Base-by-base conservation (phyloP, 75 land plant species). In the Selaginella tamariscina region DNA sequence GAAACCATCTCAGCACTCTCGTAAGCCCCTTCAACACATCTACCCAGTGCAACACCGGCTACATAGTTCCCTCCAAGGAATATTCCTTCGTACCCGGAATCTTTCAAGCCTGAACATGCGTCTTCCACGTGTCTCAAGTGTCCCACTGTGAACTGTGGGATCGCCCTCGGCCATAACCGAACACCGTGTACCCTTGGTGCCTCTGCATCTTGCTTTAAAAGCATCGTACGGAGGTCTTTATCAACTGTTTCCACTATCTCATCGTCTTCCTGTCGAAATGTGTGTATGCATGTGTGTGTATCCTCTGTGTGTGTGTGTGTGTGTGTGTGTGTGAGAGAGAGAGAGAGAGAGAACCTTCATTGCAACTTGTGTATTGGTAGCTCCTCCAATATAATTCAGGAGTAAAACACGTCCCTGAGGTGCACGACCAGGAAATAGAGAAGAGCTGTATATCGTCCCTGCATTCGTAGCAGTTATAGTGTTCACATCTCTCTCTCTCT, bases 371-470 rank as follows among this genome's bases (percentile, higher is more conserved):
- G 88, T 29, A 70, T 89, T 89, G n/a, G 83, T 85, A 60, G 96
- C 96, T 22, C 98, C 95, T 55, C 98, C 98, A 63, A 89, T 86
- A 81, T 83, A 93, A 74, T 85, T 93, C 21, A 93, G 73, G 21
- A 93, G 80, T 39, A 93, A 76, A 59, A 89, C 88, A 63, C 86
- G 86, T 20, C 84, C 88, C 44, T 83, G 72, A 22, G 98, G 96
- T 57, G 95, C 90, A 28, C 96, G 84, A 39, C 82, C 82, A 28
- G 95, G 98, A 68, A 93, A 93, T 33, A 93, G 82, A 30, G 86
- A 81, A 30, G 98, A 93, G 71, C 96, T 90, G 74, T 93, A 93
- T 75, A 93, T 84, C 30, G 98, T 93, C 68, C 98, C 95, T 93
- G 83, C 54, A 69, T 5, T 1, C 5, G 49, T 15, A n/a, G n/a